Base-by-base conservation (phyloP, 352 stramenopile genomes). In the Phytopythium ostracodes region DNA sequence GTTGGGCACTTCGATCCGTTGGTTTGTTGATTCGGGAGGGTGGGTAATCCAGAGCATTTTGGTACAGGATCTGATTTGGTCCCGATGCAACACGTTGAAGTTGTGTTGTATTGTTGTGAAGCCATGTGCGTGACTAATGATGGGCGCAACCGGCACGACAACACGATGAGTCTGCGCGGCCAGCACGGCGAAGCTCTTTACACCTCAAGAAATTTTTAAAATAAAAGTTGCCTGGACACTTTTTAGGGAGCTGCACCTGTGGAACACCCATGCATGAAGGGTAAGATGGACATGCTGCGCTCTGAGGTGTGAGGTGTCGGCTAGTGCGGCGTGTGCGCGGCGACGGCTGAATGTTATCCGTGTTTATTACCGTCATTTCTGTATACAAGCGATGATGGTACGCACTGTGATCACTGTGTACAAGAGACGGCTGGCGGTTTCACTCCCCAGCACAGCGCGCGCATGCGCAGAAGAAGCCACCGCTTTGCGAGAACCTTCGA, bases 401-500 rank as follows among this genome's bases (percentile, higher is more conserved):
- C n/a, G 31, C 44, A 11, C 4, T 27, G 24, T 20, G 25, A 10
- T 6, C 2, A 4, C 20, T 49, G 18, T 49, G 9, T 49, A 25
- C 42, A 24, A 51, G 11, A 24, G 9, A 20, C 22, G 44, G 44
- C 44, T 29, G 22, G 9, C 44, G 44, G 44, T 52, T 52, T 52
- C 44, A 31, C 24, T n/a, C 15, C 12, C 7, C n/a, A n/a, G n/a
- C n/a, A n/a, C n/a, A n/a, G n/a, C 29, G 20, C n/a, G 22, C 44
- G 24, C 15, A 8, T 12, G n/a, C 44, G 42, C 15, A 18, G 42
- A 47, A 51, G 44, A 8, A 47, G 44, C 44, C 24, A 11, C 44
- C 24, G 22, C 44, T 52, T 52, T 31, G 44, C 44, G 44, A 52
- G 44, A 33, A 52, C 44, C 44, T 52, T 52, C 44, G 44, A 52